Conservation (phyloP, 1,139 yeast species). For the Saccharomycopsis hybrid region DNA sequence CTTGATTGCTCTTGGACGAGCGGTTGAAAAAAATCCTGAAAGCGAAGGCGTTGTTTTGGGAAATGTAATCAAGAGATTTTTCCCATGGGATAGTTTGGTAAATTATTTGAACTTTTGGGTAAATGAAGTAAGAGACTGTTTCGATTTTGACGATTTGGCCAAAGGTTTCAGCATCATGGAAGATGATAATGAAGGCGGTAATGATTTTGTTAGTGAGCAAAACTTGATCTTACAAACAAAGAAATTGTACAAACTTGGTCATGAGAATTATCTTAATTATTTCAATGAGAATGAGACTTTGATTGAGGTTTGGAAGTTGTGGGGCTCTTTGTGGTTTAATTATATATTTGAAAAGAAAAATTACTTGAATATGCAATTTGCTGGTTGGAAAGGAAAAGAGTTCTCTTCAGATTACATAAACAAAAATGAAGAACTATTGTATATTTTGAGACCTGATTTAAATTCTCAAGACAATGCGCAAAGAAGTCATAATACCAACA, state of each 20-base stretch:
- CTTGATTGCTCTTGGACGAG: constrained; percentile 54
- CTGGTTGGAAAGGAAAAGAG: constrained; percentile 49
- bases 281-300: constrained; percentile 54
- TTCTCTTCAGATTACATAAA: constrained; percentile 45
- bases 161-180: constrained; percentile 24
- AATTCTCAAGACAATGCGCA: constrained; percentile 21
- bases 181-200: constrained; percentile 20
- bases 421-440: constrained; percentile 19
- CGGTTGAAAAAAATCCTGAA: constrained; percentile 41
- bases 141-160: constrained; percentile 26
- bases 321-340: constrained; percentile 83
- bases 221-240: constrained; percentile 19
- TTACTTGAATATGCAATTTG: constrained; percentile 43
- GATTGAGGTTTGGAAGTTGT: constrained; percentile 76
- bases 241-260: constrained; percentile 16
- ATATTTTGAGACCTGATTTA: constrained; percentile 19
- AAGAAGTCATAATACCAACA: constrained; percentile 19
- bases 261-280: constrained; percentile 32
- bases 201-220: constrained; percentile 21
- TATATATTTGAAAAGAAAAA: constrained; percentile 44
- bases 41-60: constrained; percentile 46
- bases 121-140: constrained; percentile 31
- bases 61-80: constrained; percentile 42
- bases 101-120: constrained; percentile 45
- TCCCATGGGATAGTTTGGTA: constrained; percentile 65